Base-by-base conservation (phyloP, 441 rosid species). In the Mallotus repandus region DNA sequence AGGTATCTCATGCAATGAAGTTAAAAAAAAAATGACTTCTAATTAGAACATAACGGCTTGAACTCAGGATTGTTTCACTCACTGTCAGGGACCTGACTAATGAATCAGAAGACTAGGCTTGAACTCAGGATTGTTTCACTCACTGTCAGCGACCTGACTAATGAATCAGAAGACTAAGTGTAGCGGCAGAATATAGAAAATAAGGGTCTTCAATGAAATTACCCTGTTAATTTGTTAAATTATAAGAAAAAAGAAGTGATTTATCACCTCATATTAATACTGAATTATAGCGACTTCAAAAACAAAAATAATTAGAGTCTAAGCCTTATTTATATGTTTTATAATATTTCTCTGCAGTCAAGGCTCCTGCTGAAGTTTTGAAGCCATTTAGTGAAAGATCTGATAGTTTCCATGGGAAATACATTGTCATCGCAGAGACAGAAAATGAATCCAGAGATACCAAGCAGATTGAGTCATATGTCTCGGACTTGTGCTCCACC, bases 351-450 rank as follows among this genome's bases (percentile, higher is more conserved):
- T 13, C 25, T 43, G 55, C 43, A 69, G 64, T 54, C 43, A 63
- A 63, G 16, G 14, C 41, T 57, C 64, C 64, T 45, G 53, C 64
- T 57, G 54, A 69, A 22, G 64, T 22, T 43, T 22, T 57, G 64
- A 69, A 57, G 73, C 41, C 14, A 32, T 41, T 53, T 5, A 41
- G 19, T 15, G 55, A 14, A 69, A 57, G 9, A 45, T 69, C 64
- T 21, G 64, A 57, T 21, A 4, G 32, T 69, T 58, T 69, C 64
- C 9, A 18, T 16, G 35, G 53, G 41, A 41, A 69, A 38, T 56
- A n/a, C 45, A n/a, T n/a, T 57, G 73, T 16, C 5, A 57, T 57
- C 7, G 43, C 22, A 15, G 38, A n/a, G 35, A 69, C 22, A 16
- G 54, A 55, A 15, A 29, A 21, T 43, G 64, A 22, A 22, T 49